phyloP scores from a whole-genome alignment of 2,329 filamentous ascomycete genomes.

The Monosporascus sp. region DNA sequence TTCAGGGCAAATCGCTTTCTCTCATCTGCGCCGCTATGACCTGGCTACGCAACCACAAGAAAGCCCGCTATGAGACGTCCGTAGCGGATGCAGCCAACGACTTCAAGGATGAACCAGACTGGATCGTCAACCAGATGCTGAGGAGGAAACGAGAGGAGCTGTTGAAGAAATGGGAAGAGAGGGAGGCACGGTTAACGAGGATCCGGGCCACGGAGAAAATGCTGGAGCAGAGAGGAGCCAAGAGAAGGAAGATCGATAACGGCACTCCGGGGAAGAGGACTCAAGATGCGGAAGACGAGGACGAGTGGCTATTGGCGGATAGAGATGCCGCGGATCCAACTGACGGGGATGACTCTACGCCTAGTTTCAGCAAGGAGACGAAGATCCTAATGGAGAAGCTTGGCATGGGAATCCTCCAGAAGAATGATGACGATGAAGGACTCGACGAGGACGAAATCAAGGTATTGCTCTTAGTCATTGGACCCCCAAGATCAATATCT shows the following conservation, averaged over 20 bases:
- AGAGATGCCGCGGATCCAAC: conserved; percentile 44
- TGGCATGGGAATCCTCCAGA: conserved; percentile 36
- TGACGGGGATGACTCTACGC: conserved; percentile 35
- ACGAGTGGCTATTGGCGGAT: conserved; percentile 70
- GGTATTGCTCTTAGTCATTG: conserved; percentile 29
- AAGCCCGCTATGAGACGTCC: conserved; percentile 47
- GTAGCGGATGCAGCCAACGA: conserved; percentile 38
- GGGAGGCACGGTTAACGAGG: conserved; percentile 65
- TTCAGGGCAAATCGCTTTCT: conserved; percentile 80
- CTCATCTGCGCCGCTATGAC: conserved; percentile 85
- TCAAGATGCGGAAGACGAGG: conserved; percentile 35
- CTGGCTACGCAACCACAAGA: conserved; percentile 84
- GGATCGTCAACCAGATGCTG: conserved; percentile 75
- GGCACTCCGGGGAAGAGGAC: conserved; percentile 8
- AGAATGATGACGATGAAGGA: conserved; percentile 33
- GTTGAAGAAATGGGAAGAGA: conserved; percentile 60
- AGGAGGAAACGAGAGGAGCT: conserved; percentile 64
- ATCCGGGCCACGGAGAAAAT: conserved; percentile 60
- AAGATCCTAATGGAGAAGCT: conserved; percentile 66
- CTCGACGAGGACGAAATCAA: conserved; percentile 63
- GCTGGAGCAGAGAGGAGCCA: conserved; percentile 45
- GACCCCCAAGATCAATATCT: too few species aligned
- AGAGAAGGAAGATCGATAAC: conserved; percentile 41
- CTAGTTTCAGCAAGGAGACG: conserved; percentile 68
- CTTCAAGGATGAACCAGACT: conserved; percentile 68